Conservation (phyloP, 257 asterid genomes). For the Forsythia viridissima region DNA sequence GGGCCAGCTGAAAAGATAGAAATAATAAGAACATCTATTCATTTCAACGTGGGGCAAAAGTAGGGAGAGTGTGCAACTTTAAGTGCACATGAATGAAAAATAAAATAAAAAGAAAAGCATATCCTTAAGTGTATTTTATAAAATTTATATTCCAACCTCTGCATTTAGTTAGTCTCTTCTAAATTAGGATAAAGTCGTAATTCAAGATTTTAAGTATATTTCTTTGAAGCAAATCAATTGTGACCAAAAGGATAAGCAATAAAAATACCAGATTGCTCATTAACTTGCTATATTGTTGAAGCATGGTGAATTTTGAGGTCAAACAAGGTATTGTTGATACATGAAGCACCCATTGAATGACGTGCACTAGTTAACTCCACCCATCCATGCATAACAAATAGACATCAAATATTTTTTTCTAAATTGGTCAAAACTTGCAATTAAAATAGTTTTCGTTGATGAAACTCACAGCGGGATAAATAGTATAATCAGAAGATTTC, state of each 20-base stretch:
- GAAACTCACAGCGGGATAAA: no score
- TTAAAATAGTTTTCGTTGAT: neutral
- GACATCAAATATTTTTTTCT: neutral
- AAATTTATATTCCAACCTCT: neutral
- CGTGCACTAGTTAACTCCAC: conserved; percentile 85
- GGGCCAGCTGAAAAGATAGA: conserved; percentile 38
- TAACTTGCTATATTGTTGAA: conserved; percentile 61
- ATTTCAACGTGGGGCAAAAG: neutral
- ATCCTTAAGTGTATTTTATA: conserved; percentile 2
- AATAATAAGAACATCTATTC: neutral
- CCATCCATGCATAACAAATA: conserved; percentile 62
- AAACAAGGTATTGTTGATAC: conserved; percentile 63
- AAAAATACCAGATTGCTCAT: conserved; percentile 36
- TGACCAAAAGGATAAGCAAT: no score
- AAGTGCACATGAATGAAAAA: neutral
- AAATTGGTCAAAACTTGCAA: neutral
- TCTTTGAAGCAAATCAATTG: neutral
- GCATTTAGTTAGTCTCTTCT: neutral
- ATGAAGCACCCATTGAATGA: conserved; percentile 80
- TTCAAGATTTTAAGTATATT: neutral
- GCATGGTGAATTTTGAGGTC: conserved; percentile 68
- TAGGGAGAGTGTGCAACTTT: neutral
- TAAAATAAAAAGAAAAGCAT: no score
- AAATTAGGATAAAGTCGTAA: neutral
- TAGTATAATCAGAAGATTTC: no score